Evolutionary conservation across 1,284 basidiomycete genomes (phyloP), one percentile per base, ranked within the genome.

Genomic region (Ganoderma resinaceum): DNA sequence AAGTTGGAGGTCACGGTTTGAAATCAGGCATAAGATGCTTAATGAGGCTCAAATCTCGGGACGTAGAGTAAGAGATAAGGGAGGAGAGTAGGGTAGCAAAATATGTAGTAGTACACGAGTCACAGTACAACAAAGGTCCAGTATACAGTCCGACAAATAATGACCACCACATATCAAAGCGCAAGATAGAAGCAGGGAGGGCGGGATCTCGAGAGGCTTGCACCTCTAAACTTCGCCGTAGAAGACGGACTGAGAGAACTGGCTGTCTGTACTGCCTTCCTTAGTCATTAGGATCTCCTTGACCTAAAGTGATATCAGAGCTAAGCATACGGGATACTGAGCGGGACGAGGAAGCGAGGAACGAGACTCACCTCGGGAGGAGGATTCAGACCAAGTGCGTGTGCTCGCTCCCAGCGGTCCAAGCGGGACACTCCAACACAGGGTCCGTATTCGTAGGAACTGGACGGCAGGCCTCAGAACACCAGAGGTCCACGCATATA

Each of bases 351-450:
- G n/a, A 11, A 6, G 42, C 18, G 35, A 58, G 31, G 33, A 20
- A 33, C 1, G 14, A 14, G 14, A 37, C 58, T 69, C 73, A 95
- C 95, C 84, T 96, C 95, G 20, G 81, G 78, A 1, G 97, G 96
- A 20, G 97, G 97, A 64, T 93, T 86, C 29, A 98, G 83, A 7
- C 95, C 95, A 57, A 97, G 84, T 20, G 87, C 86, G 58, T 91
- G 78, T 0, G 97, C 97, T 49, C 97, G 85, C 75, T 97, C 88
- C 95, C 95, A 99, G 40, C 97, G 86, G 71, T 96, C 90, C 31
- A 98, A 82, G 55, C 96, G 88, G 16, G 90, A 88, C 59, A 97
- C 86, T 1, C 96, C 96, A 55, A 94, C 85, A 73, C 92, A 95
- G 1, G 96, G 96, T 0, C 96, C 96, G 77, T 91, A 97, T 73